A percentile compares a stretch with the other conserved stretches of the same genome.
phyloP scores from a whole-genome alignment of 305 asterid species.

The Fraxinus greggii region DNA sequence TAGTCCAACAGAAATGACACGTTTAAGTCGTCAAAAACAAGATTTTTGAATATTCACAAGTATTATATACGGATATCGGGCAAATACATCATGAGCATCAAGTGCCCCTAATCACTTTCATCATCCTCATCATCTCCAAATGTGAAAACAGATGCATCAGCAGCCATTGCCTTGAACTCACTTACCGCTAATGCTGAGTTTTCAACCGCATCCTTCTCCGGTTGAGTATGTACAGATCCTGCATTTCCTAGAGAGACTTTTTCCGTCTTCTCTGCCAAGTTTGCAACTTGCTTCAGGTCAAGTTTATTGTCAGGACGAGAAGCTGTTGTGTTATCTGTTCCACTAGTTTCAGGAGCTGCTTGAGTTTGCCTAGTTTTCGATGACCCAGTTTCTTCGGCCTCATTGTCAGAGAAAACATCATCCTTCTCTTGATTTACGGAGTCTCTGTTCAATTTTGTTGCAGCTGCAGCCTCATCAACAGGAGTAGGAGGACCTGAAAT shows the following conservation, averaged over 20 bases:
- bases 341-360: conserved; percentile 34
- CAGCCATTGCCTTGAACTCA: conserved; percentile 93
- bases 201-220: conserved; percentile 41
- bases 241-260: conserved; percentile 55
- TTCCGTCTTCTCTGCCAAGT: conserved; percentile 50
- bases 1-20: neutral
- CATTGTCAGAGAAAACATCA: conserved; percentile 74
- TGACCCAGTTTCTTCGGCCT: conserved; percentile 46
- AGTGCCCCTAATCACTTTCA: conserved; percentile 63
- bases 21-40: neutral
- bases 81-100: neutral
- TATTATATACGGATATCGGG: conserved; percentile 28
- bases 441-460: conserved; percentile 35
- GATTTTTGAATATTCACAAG: conserved; percentile 9
- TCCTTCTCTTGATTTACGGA: conserved; percentile 39
- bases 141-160: conserved; percentile 93
- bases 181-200: conserved; percentile 57
- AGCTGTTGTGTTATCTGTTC: conserved; percentile 25
- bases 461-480: conserved; percentile 35
- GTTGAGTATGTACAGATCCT: conserved; percentile 34
- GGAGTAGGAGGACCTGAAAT: conserved; percentile 39
- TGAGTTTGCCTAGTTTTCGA: conserved; percentile 36
- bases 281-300: conserved; percentile 39
- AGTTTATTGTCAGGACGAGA: conserved; percentile 26
- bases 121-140: conserved; percentile 96